Evolutionary conservation across 2,329 filamentous ascomycete species (phyloP).

Genomic region (Plenodomus tracheiphilus): DNA sequence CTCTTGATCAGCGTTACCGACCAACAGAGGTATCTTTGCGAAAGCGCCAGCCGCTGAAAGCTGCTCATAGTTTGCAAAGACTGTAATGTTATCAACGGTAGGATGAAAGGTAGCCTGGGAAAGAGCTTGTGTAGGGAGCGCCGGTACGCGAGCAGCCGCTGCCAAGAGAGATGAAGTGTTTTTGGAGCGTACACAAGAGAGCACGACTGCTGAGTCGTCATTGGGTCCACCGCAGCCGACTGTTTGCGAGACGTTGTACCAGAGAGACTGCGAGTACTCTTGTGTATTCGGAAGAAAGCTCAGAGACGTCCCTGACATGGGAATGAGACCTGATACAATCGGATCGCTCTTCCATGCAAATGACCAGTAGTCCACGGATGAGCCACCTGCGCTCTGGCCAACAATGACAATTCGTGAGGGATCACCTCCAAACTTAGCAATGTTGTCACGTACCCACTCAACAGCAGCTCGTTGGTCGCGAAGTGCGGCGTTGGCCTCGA

Average conservation of each 20-base stretch:
- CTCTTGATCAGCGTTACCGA: conserved; percentile 30
- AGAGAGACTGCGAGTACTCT: conserved; percentile 26
- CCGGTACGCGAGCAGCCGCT: conserved; percentile 30
- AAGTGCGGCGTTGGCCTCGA: conserved; percentile 44
- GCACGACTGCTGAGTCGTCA: conserved; percentile 26
- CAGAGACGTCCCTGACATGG: conserved; percentile 52
- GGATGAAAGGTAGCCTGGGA: conserved; percentile 36
- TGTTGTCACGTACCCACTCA: conserved; percentile 49
- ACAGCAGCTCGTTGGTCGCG: conserved; percentile 31
- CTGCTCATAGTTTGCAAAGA: conserved; percentile 34
- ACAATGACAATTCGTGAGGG: conserved; percentile 44
- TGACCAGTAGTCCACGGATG: conserved; percentile 53
- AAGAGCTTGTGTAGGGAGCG: conserved; percentile 27
- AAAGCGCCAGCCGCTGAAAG: conserved; percentile 26
- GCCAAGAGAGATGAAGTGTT: conserved; percentile 23
- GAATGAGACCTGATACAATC: conserved; percentile 54
- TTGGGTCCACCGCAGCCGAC: conserved; percentile 40
- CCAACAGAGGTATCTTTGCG: conserved; percentile 26
- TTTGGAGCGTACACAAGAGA: conserved; percentile 44
- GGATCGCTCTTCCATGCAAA: conserved; percentile 54
- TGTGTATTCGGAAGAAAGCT: conserved; percentile 34
- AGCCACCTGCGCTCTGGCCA: conserved; percentile 45
- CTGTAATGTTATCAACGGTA: conserved; percentile 34
- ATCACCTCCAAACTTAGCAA: conserved; percentile 47
- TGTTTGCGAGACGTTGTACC: conserved; percentile 45